These are phyloP conservation scores for Phytophthora multivora DNA, from an alignment of 352 stramenopile genomes.

Conservation along the genomic window DNA sequence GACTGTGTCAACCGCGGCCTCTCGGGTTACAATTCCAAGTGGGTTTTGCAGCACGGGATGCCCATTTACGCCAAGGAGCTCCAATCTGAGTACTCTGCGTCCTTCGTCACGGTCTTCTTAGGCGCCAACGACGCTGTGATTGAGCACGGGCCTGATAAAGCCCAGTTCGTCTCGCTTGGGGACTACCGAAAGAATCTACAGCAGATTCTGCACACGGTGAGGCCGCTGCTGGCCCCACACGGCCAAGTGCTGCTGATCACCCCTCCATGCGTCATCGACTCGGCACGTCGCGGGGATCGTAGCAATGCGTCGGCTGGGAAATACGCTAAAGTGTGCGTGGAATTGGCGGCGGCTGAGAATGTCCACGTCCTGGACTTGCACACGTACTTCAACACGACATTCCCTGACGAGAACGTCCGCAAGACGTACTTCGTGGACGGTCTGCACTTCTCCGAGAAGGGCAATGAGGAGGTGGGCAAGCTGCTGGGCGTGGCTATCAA, in stretches of 20 bases:
- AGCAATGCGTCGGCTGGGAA: slow-evolving; percentile 44
- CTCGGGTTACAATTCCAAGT: slow-evolving; percentile 66
- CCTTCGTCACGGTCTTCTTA: slow-evolving; percentile 58
- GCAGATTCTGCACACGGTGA: slow-evolving; percentile 33
- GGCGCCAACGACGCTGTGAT: slow-evolving; percentile 71
- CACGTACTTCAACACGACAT: slow-evolving; percentile 51
- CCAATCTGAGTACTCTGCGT: slow-evolving; percentile 29
- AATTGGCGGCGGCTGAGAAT: slow-evolving; percentile 38
- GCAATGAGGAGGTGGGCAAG: slow-evolving; percentile 46
- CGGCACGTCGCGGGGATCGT: slow-evolving; percentile 40
- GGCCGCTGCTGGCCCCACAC: slow-evolving; percentile 22
- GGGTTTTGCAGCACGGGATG: slow-evolving; percentile 39
- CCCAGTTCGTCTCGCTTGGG: slow-evolving; percentile 54
- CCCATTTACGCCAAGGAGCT: slow-evolving; percentile 45
- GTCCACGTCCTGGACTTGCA: slow-evolving; percentile 60
- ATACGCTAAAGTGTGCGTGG: slow-evolving; percentile 54
- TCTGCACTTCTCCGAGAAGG: slow-evolving; percentile 56
- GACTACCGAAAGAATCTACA: slow-evolving; percentile 53
- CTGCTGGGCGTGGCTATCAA: slow-evolving; percentile 34
- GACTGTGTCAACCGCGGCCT: slow-evolving; percentile 64
- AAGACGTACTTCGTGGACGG: slow-evolving; percentile 49
- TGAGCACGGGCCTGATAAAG: slow-evolving; percentile 29
- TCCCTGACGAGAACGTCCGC: slow-evolving; percentile 35
- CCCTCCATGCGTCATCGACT: slow-evolving; percentile 46
- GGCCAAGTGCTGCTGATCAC: slow-evolving; percentile 42